Evolutionary conservation across 176 grass and related monocot species (phyloP).

Genomic region (Oryza coarctata): DNA sequence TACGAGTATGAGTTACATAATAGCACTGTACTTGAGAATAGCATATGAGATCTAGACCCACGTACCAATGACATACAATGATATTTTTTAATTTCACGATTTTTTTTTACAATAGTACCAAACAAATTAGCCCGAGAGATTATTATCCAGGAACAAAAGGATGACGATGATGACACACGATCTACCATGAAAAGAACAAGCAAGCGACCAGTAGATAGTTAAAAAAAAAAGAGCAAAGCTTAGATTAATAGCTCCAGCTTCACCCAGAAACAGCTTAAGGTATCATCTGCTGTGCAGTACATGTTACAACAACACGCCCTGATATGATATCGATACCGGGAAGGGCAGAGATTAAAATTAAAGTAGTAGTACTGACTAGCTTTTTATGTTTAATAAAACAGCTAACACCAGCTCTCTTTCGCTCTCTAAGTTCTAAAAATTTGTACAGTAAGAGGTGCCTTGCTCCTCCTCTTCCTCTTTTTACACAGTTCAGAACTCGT

Average conservation of each 20-base stretch:
- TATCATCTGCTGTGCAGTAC: neutral
- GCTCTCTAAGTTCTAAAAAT: conserved; percentile 24
- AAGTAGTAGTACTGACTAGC: neutral
- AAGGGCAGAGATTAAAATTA: neutral
- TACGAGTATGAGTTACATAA: too few relatives aligned
- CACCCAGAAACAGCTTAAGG: neutral
- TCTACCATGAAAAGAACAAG: neutral
- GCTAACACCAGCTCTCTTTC: conserved; percentile 13
- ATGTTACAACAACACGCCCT: conserved; percentile 25
- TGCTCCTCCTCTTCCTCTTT: conserved; percentile 17
- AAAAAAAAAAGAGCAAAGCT: neutral
- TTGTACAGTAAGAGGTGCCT: conserved; percentile 29
- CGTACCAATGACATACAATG: too few relatives aligned
- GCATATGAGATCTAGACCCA: too few relatives aligned
- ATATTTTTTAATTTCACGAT: too few relatives aligned
- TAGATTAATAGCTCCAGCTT: conserved; percentile 31
- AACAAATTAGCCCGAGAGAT: too few relatives aligned
- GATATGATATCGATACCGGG: neutral
- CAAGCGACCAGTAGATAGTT: neutral
- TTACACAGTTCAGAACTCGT: conserved; percentile 19
- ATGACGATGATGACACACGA: neutral
- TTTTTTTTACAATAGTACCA: too few relatives aligned
- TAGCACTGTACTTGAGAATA: too few relatives aligned
- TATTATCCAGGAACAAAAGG: neutral
- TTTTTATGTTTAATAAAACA: neutral